Percentiles rank a stretch among this genome's conserved stretches.
Conservation (phyloP, 2,329 filamentous ascomycete species). For the Epichloe gansuensis region DNA sequence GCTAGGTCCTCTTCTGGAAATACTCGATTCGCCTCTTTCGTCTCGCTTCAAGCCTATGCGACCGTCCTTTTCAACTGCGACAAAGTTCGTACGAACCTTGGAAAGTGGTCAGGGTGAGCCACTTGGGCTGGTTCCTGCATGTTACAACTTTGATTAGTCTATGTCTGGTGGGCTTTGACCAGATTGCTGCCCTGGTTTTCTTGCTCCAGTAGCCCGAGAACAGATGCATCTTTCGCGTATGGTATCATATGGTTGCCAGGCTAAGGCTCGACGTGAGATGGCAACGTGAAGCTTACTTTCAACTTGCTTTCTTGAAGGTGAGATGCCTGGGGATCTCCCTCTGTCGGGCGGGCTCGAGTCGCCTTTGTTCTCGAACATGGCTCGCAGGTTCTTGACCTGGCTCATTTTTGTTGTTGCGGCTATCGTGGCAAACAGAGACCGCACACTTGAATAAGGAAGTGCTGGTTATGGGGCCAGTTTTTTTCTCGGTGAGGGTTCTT, state of each 20-base stretch:
- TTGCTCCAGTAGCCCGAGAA: background rate
- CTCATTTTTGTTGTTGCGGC: slow-evolving; percentile 32
- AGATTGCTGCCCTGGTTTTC: background rate
- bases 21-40: slow-evolving; percentile 25
- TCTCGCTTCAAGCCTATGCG: slow-evolving; percentile 38
- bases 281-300: slow-evolving; percentile 11
- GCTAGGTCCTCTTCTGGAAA: slow-evolving; percentile 25
- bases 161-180: slow-evolving; percentile 4
- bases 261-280: background rate
- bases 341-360: slow-evolving; percentile 53
- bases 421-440: background rate
- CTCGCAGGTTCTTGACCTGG: slow-evolving; percentile 62
- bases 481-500: background rate
- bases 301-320: slow-evolving; percentile 15
- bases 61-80: slow-evolving; percentile 58
- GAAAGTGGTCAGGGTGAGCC: slow-evolving; percentile 55
- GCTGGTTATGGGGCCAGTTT: background rate
- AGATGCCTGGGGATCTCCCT: slow-evolving; percentile 52
- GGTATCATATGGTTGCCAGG: background rate
- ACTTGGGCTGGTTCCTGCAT: slow-evolving; percentile 22
- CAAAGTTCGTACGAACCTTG: slow-evolving; percentile 64
- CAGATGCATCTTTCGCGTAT: background rate
- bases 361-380: slow-evolving; percentile 68
- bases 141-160: slow-evolving; percentile 13
- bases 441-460: background rate